Evolutionary conservation across 805 yeast genomes (phyloP).

Genomic region (Alloascoidea hylecoeti): DNA sequence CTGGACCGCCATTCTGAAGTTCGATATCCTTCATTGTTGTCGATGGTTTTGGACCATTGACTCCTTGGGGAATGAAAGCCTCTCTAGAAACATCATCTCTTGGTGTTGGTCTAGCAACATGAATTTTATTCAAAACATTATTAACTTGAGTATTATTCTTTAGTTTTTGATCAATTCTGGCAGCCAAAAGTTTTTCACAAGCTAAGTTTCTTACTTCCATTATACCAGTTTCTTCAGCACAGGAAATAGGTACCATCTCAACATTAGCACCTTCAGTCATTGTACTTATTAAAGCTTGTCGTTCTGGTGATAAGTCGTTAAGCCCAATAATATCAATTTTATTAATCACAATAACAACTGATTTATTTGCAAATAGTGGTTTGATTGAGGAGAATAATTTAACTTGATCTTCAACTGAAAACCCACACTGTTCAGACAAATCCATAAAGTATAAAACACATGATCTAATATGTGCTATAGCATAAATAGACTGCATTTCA

Average conservation of each 20-base stretch:
- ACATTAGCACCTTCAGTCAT: conserved; percentile 53
- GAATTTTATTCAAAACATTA: conserved; percentile 87
- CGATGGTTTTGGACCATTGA: conserved; percentile 72
- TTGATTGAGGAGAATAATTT: conserved; percentile 93
- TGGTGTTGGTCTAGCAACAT: conserved; percentile 79
- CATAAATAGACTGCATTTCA: conserved; percentile 98
- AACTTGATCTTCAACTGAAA: conserved; percentile 93
- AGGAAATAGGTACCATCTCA: conserved; percentile 86
- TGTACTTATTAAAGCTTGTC: conserved; percentile 55
- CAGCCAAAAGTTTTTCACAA: conserved; percentile 89
- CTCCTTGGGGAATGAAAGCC: conserved; percentile 74
- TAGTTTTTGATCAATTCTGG: conserved; percentile 92
- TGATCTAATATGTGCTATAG: conserved; percentile 95
- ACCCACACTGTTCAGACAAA: conserved; percentile 97
- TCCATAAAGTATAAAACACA: conserved; percentile 97
- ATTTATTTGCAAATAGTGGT: conserved; percentile 93
- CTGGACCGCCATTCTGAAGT: conserved; percentile 96
- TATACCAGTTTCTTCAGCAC: conserved; percentile 87
- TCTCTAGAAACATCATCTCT: conserved; percentile 75
- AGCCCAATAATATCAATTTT: conserved; percentile 82
- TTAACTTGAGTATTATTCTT: conserved; percentile 84
- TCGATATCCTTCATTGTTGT: conserved; percentile 79
- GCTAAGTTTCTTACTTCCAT: conserved; percentile 95
- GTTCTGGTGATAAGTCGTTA: conserved; percentile 70
- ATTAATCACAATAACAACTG: conserved; percentile 90